These are phyloP conservation scores for Vaccinium darrowii DNA, from an alignment of 148 eudicot species.

Conservation along the genomic window DNA sequence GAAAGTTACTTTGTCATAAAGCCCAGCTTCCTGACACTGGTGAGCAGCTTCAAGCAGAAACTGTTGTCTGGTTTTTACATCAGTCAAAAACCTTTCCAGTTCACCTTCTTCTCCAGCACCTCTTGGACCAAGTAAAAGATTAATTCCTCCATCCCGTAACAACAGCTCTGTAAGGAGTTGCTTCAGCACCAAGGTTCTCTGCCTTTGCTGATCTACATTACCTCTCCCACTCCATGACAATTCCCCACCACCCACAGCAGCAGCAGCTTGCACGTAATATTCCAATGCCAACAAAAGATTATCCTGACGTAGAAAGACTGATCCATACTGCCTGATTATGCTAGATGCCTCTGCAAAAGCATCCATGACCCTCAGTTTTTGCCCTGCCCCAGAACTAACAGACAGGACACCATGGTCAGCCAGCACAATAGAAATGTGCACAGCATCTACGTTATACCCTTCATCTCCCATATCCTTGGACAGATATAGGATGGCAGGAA, in stretches of 20 bases:
- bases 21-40: conserved; percentile 81
- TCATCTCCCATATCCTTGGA: conserved; percentile 78
- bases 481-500: conserved; percentile 73
- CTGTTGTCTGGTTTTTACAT: conserved; percentile 57
- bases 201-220: conserved; percentile 88
- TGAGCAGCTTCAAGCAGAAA: conserved; percentile 88
- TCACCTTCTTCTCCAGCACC: conserved; percentile 97
- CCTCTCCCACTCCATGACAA: conserved; percentile 84
- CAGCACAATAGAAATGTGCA: conserved; percentile 70
- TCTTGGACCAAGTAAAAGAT: conserved; percentile 75
- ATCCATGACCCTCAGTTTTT: conserved; percentile 79
- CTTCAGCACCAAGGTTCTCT: conserved; percentile 81
- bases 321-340: conserved; percentile 86
- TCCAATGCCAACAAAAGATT: conserved; percentile 76
- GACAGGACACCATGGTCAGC: conserved; percentile 80
- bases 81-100: conserved; percentile 70
- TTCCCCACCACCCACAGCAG: conserved; percentile 91
- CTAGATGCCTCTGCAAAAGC: conserved; percentile 87
- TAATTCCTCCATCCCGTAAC: conserved; percentile 70
- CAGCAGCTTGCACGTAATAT: conserved; percentile 90
- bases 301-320: conserved; percentile 71
- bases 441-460: conserved; percentile 77
- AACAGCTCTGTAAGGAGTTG: conserved; percentile 86
- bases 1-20: conserved; percentile 71
- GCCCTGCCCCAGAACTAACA: conserved; percentile 67